phyloP scores from a whole-genome alignment of 441 rosid genomes.

The Raphanus hybrid region DNA sequence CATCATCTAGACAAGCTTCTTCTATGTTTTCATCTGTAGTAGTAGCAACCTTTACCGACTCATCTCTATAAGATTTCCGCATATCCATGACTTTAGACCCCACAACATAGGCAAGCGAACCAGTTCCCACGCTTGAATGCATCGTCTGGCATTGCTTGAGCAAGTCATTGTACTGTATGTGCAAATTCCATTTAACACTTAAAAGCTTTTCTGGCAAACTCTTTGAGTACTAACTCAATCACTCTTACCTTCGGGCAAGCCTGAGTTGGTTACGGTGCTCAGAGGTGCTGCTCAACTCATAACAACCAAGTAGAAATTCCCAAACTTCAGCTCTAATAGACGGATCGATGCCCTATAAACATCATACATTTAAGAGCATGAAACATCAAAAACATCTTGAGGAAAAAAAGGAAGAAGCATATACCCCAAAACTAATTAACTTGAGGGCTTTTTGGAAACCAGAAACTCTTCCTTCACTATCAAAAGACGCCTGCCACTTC shows the following conservation, averaged over 20 bases:
- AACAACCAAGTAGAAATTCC: conserved; percentile 98
- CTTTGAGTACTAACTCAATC: neutral
- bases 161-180: conserved; percentile 66
- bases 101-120: conserved; percentile 88
- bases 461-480: conserved; percentile 77
- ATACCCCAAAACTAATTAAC: conserved; percentile 82
- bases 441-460: conserved; percentile 85
- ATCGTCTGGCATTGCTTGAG: conserved; percentile 80
- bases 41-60: conserved; percentile 50
- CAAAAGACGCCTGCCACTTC: conserved; percentile 85
- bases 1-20: conserved; percentile 49
- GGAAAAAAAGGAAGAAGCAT: conserved; percentile 32
- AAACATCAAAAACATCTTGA: no score
- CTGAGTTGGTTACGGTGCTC: conserved; percentile 79
- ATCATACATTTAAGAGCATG: conserved; percentile 19
- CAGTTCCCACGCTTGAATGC: conserved; percentile 97
- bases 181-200: conserved; percentile 16
- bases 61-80: conserved; percentile 82
- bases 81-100: conserved; percentile 98
- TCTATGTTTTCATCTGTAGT: conserved; percentile 47
- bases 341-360: conserved; percentile 84
- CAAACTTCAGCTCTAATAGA: conserved; percentile 95
- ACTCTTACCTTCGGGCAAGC: conserved; percentile 61
- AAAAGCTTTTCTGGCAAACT: neutral
- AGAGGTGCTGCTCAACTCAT: conserved; percentile 79